phyloP scores from a whole-genome alignment of 139 green algal species.

The Coelastrella sp. region DNA sequence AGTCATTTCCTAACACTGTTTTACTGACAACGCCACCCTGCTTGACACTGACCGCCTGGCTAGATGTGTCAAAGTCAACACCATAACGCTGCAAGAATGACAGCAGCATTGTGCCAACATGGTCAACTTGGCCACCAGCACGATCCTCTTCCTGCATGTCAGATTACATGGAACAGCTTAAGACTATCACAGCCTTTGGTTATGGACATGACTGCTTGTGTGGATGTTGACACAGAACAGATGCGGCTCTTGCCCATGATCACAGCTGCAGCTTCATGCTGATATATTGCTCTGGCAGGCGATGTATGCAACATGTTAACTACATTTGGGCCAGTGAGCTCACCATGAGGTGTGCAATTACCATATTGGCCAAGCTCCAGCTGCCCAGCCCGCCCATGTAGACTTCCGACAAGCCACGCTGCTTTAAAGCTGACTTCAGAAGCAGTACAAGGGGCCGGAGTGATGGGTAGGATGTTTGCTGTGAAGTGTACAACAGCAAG shows the following conservation, averaged over 20 bases:
- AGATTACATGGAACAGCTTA: too few relatives aligned
- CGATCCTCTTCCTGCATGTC: neutral
- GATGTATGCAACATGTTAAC: neutral
- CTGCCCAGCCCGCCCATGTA: constrained; percentile 29
- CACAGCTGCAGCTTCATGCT: too few relatives aligned
- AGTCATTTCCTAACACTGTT: neutral
- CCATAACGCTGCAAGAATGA: constrained; percentile 45
- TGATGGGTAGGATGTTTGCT: constrained; percentile 1
- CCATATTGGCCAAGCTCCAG: constrained; percentile 48
- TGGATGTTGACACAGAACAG: neutral
- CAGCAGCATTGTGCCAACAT: constrained; percentile 15
- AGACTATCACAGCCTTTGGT: too few relatives aligned
- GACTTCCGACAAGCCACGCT: constrained; percentile 31
- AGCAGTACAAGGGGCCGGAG: constrained; percentile 40
- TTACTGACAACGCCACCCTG: constrained; percentile 19
- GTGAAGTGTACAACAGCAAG: neutral
- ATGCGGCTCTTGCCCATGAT: too few relatives aligned
- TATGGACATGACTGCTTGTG: too few relatives aligned
- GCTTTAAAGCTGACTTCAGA: constrained; percentile 41
- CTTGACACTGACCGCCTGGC: constrained; percentile 31
- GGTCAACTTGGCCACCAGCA: neutral
- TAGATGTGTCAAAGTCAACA: neutral
- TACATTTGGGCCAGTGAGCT: neutral
- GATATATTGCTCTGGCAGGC: too few relatives aligned
- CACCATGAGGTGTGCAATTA: constrained; percentile 41